Percentiles rank a stretch among this genome's conserved stretches.
phyloP scores from a whole-genome alignment of 768 basidiomycete species.

The Kwoniella shandongensis region DNA sequence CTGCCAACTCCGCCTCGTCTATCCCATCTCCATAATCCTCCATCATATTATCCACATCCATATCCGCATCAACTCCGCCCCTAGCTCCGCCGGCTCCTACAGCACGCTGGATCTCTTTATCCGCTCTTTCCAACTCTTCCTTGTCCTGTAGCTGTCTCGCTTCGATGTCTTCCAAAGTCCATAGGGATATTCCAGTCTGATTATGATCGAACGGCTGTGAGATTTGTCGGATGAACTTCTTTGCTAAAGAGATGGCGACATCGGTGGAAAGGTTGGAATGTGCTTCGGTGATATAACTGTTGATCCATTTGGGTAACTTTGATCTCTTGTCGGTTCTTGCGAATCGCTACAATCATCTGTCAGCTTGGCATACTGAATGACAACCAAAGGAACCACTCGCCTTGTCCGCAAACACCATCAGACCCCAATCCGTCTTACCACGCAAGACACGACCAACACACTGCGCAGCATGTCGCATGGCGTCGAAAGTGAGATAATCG shows the following conservation, averaged over 20 bases:
- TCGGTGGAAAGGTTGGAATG: constrained; percentile 97
- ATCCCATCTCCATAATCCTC: constrained; percentile 27
- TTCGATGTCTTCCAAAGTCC: constrained; percentile 90
- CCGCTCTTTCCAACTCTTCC: constrained; percentile 58
- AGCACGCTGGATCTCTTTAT: constrained; percentile 6
- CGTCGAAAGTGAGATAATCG: constrained; percentile 97
- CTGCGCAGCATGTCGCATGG: constrained; percentile 98
- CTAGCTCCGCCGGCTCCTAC: constrained; percentile 7
- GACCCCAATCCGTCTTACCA: constrained; percentile 98
- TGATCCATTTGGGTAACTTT: constrained; percentile 97
- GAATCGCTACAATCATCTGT: constrained; percentile 39
- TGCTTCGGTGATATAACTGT: constrained; percentile 98
- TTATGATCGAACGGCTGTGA: constrained; percentile 97
- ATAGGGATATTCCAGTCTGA: constrained; percentile 88
- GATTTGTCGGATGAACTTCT: constrained; percentile 96
- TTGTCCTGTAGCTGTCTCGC: constrained; percentile 79
- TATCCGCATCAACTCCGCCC: constrained; percentile 14
- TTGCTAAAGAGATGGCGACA: constrained; percentile 91
- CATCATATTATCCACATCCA: constrained; percentile 30
- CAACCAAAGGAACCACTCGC: constrained; percentile 55
- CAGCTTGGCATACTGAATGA: background rate
- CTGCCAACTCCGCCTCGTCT: constrained; percentile 32
- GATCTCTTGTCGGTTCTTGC: constrained; percentile 61
- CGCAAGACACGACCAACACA: constrained; percentile 96
- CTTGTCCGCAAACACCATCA: constrained; percentile 99